Evolutionary conservation across 306 rosid genomes (phyloP).

Genomic region (Crataegus laevigata): DNA sequence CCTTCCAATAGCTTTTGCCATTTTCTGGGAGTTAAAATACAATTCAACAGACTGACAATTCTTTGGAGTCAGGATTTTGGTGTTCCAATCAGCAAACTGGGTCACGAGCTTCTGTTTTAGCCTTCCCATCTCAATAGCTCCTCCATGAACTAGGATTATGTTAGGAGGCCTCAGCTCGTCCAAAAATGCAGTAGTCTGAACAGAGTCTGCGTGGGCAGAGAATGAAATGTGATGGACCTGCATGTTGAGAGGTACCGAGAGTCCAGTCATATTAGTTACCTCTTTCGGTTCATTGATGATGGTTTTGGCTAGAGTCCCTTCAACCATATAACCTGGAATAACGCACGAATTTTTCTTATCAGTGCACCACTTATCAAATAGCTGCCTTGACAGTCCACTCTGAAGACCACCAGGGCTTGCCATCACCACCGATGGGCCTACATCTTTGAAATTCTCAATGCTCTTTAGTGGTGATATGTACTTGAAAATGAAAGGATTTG

Average conservation of each 20-base stretch:
- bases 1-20: conserved; percentile 89
- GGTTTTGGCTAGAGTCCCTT: conserved; percentile 88
- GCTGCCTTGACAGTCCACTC: conserved; percentile 83
- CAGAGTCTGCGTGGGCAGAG: conserved; percentile 95
- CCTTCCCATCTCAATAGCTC: conserved; percentile 95
- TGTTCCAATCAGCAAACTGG: conserved; percentile 78
- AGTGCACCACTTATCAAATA: conserved; percentile 92
- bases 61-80: conserved; percentile 81
- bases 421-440: conserved; percentile 91
- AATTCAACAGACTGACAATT: conserved; percentile 91
- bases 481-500: conserved; percentile 82
- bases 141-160: conserved; percentile 94
- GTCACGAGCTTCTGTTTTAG: conserved; percentile 77
- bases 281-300: conserved; percentile 91
- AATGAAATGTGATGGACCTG: conserved; percentile 89
- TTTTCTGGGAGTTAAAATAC: conserved; percentile 88
- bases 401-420: conserved; percentile 95
- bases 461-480: conserved; percentile 72
- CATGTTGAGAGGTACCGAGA: conserved; percentile 84
- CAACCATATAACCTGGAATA: conserved; percentile 82
- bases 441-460: conserved; percentile 76
- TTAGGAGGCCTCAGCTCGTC: conserved; percentile 92
- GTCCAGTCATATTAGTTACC: conserved; percentile 87
- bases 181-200: conserved; percentile 84
- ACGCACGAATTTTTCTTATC: conserved; percentile 81